Conservation (phyloP, 352 stramenopile species). For the Pythium phragmiticola region DNA sequence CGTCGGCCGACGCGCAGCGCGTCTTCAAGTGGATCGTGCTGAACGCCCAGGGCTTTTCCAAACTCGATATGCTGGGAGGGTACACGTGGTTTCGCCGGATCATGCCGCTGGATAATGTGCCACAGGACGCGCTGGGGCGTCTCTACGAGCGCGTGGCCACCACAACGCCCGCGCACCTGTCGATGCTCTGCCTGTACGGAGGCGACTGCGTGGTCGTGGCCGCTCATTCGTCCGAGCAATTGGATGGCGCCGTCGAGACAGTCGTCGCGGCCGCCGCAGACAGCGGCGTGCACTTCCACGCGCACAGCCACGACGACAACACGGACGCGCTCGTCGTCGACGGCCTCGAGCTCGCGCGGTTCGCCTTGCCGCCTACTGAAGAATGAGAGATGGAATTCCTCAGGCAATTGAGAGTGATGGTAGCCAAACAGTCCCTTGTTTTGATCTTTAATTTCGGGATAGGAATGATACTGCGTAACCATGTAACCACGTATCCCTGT, state of each 20-base stretch:
- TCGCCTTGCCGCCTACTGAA: not conserved
- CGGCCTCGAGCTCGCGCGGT: not conserved
- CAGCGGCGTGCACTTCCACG: not conserved
- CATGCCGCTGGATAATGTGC: not conserved
- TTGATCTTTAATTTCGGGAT: no score
- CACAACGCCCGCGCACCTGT: no score
- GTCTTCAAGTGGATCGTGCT: slow-evolving; percentile 1
- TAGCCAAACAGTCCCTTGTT: no score
- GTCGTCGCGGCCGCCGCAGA: not conserved
- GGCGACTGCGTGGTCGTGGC: not conserved
- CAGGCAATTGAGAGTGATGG: no score
- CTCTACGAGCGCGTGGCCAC: not conserved
- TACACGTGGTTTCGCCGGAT: not conserved
- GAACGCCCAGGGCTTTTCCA: not conserved
- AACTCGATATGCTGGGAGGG: not conserved
- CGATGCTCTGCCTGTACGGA: not conserved
- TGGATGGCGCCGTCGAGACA: not conserved
- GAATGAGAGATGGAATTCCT: no score
- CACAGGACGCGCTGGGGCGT: not conserved
- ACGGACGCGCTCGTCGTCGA: not conserved
- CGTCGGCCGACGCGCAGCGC: not conserved
- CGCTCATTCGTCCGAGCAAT: not conserved
- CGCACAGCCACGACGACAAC: not conserved
- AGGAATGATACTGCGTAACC: no score
- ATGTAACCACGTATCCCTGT: no score